A percentile compares a stretch with the other conserved stretches of the same genome.
Evolutionary conservation across 2,329 filamentous ascomycete species (phyloP).

Genomic region (Zymoseptoria passerinii): DNA sequence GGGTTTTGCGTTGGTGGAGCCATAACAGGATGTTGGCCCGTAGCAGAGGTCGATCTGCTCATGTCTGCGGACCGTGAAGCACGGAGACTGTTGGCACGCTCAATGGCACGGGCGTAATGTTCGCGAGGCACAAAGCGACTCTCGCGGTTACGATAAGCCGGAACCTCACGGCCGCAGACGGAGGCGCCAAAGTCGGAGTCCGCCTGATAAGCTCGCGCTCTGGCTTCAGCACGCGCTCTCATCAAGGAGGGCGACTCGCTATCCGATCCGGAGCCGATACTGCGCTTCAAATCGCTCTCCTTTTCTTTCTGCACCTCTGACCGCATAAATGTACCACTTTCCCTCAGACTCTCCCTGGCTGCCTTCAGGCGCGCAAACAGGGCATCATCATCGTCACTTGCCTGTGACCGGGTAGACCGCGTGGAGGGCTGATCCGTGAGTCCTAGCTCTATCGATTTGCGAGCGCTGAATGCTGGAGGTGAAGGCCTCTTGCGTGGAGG

Average conservation of each 20-base stretch:
- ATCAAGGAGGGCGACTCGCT: constrained; percentile 27
- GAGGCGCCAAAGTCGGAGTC: constrained; percentile 4
- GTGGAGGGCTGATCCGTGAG: constrained; percentile 6
- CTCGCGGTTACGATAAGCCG: constrained; percentile 30
- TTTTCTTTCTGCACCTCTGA: constrained; percentile 9
- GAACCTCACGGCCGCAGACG: constrained; percentile 18
- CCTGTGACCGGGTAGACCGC: constrained; percentile 13
- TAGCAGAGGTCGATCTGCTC: not conserved
- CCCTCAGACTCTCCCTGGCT: constrained; percentile 23
- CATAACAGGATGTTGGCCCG: not conserved
- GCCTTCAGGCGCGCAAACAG: constrained; percentile 29
- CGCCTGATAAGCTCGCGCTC: constrained; percentile 19
- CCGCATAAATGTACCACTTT: constrained; percentile 12
- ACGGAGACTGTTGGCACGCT: constrained; percentile 25
- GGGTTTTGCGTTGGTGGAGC: not conserved
- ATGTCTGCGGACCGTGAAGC: constrained; percentile 9
- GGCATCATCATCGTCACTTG: constrained; percentile 25
- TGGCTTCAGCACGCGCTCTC: constrained; percentile 26
- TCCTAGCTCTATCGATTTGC: not conserved
- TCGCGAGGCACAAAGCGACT: constrained; percentile 31
- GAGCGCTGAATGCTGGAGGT: constrained; percentile 6
- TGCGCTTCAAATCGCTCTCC: constrained; percentile 17
- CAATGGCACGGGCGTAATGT: constrained; percentile 28
- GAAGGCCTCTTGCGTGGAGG: constrained; percentile 5
- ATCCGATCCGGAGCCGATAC: constrained; percentile 19